Evolutionary conservation across 495 filamentous ascomycete genomes (phyloP), one percentile per base, ranked within the genome.

Genomic region (Parachaetomium inaequale): DNA sequence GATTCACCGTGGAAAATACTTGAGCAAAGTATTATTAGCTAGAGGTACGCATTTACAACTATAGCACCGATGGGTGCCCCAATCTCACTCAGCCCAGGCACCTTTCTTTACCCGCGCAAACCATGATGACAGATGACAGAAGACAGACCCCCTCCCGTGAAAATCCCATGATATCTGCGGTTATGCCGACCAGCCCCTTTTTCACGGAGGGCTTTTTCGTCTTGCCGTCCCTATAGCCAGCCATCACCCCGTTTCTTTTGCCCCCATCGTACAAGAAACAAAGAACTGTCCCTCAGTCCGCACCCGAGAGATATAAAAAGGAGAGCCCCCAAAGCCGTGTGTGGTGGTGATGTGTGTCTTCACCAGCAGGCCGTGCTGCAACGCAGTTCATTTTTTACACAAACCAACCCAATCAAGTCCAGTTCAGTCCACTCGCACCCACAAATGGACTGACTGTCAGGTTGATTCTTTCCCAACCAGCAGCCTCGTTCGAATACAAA

Each of bases 1-100:
- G 12, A 40, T 40, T 12, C 34, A 36, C 34, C 14, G 12, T 15
- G 12, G 3, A 17, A 5, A 5, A 40, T 17, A 17, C 4, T 43
- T 56, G 60, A 62, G 60, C 49, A 50, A 64, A 64, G 62, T 55
- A 59, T 50, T 64, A 64, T 59, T 59, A 59, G 36, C 45, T 61
- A 61, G 26, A 36, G 25, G 59, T 63, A 63, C 45, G 49, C 38
- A 32, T 60, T 42, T 60, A 60, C 49, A 60, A 60, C 21, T 60
- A 42, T 49, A 43, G 58, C 47, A 25, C 52, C 23, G 2, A n/a
- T n/a, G n/a, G 53, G 34, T 32, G 47, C 45, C 53, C 31, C 60
- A 42, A 29, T 62, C 60, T 62, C 61, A 3, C n/a, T 31, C 26
- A 54, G 36, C 14, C 31, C n/a, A 38, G 42, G 40, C n/a, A n/a